phyloP scores from a whole-genome alignment of 1,284 basidiomycete species.

The Pseudozyma flocculosa region DNA sequence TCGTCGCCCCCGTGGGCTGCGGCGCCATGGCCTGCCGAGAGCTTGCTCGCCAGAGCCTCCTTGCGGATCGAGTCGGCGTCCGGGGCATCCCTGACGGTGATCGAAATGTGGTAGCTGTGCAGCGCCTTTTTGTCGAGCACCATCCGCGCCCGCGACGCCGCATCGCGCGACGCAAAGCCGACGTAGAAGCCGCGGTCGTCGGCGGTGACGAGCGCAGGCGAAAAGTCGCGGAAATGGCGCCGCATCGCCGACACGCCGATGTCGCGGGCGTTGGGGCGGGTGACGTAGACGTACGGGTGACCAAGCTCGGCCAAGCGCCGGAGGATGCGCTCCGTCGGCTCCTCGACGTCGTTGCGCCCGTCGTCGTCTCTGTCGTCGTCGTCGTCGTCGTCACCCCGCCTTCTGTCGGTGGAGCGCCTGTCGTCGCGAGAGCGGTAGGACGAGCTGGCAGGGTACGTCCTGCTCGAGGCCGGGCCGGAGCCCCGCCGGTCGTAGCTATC shows the following conservation, averaged over 20 bases:
- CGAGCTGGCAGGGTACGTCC: background rate
- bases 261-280: slow-evolving; percentile 23
- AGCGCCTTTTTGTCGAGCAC: slow-evolving; percentile 5
- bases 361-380: slow-evolving; percentile 6
- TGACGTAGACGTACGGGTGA: slow-evolving; percentile 37
- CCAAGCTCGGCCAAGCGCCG: slow-evolving; percentile 10
- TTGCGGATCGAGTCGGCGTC: background rate
- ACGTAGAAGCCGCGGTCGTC: slow-evolving; percentile 56
- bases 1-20: background rate
- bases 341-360: background rate
- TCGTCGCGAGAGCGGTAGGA: background rate
- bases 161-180: slow-evolving; percentile 8
- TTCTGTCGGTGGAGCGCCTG: slow-evolving; percentile 57
- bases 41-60: background rate
- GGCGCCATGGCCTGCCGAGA: no score
- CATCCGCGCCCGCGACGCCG: slow-evolving; percentile 4
- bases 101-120: slow-evolving; percentile 2
- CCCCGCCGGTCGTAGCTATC: background rate
- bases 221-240: slow-evolving; percentile 32
- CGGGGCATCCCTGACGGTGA: slow-evolving; percentile 4
- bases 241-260: slow-evolving; percentile 39
- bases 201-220: slow-evolving; percentile 42
- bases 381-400: no score
- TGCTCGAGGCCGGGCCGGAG: background rate
- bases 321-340: slow-evolving; percentile 18